phyloP scores from a whole-genome alignment of 192 early-diverging fungal genomes.

The Bifiguratus adelaidae region DNA sequence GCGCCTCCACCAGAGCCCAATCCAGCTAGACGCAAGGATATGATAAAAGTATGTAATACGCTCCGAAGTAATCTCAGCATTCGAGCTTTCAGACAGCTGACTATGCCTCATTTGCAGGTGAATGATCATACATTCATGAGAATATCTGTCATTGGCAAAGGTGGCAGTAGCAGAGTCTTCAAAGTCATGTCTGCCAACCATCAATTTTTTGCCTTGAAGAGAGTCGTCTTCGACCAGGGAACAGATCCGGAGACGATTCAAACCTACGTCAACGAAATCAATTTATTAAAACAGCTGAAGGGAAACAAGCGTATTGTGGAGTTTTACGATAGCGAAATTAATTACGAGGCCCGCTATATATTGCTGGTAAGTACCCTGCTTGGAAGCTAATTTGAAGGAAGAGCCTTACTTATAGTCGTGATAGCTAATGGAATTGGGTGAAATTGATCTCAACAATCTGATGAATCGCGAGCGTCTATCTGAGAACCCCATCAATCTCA shows the following conservation, averaged over 20 bases:
- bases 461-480: constrained; percentile 38
- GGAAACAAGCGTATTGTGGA: constrained; percentile 68
- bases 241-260: constrained; percentile 50
- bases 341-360: constrained; percentile 40
- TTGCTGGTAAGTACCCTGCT: constrained; percentile 46
- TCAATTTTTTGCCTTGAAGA: constrained; percentile 73
- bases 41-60: no score
- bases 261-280: constrained; percentile 81
- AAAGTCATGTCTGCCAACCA: constrained; percentile 60
- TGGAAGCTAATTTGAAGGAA: background rate
- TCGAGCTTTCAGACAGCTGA: no score
- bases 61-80: no score
- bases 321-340: constrained; percentile 67
- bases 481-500: constrained; percentile 44
- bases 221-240: constrained; percentile 62
- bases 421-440: constrained; percentile 79
- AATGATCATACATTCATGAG: constrained; percentile 34
- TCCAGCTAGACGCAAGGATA: no score
- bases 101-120: constrained; percentile 9
- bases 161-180: constrained; percentile 87
- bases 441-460: constrained; percentile 70
- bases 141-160: constrained; percentile 58
- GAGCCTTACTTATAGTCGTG: background rate
- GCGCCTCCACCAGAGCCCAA: no score
- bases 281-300: constrained; percentile 52